Conservation (phyloP, 2,329 filamentous ascomycete species). For the Aspergillus nomiae region DNA sequence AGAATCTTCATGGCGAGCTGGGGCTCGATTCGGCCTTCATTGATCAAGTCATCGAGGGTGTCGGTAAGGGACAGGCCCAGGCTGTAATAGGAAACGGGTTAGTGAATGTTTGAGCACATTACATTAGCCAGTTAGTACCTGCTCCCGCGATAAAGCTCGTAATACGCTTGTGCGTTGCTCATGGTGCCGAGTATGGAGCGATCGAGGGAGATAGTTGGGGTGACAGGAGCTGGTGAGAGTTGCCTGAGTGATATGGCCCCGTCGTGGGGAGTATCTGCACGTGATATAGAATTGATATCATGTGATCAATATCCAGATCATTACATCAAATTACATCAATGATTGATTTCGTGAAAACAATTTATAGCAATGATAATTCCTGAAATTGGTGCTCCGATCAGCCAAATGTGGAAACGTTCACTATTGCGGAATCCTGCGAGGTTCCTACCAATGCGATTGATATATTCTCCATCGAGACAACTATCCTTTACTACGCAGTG, state of each 20-base stretch:
- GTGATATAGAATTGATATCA: constrained; percentile 11
- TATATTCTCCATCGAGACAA: not conserved
- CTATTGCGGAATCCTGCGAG: not conserved
- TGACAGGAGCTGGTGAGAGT: constrained; percentile 14
- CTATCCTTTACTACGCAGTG: constrained; percentile 2
- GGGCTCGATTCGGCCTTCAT: constrained; percentile 90
- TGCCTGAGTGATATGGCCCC: not conserved
- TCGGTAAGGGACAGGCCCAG: constrained; percentile 93
- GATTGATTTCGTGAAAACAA: not conserved
- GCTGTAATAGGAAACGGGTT: constrained; percentile 53
- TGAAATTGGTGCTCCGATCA: not conserved
- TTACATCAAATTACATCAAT: constrained; percentile 6
- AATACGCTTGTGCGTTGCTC: constrained; percentile 61
- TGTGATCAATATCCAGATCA: not conserved
- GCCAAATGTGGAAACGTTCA: not conserved
- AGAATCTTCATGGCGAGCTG: constrained; percentile 99
- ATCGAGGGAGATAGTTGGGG: constrained; percentile 7
- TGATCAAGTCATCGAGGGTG: constrained; percentile 95
- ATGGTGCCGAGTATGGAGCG: constrained; percentile 34
- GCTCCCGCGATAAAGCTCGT: constrained; percentile 97
- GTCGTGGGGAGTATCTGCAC: constrained; percentile 12
- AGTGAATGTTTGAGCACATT: constrained; percentile 3
- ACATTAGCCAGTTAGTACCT: constrained; percentile 62
- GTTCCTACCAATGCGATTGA: not conserved
- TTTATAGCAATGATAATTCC: not conserved